These are phyloP conservation scores for Athelia psychrophila DNA, from an alignment of 1,284 basidiomycete species.

Conservation along the genomic window DNA sequence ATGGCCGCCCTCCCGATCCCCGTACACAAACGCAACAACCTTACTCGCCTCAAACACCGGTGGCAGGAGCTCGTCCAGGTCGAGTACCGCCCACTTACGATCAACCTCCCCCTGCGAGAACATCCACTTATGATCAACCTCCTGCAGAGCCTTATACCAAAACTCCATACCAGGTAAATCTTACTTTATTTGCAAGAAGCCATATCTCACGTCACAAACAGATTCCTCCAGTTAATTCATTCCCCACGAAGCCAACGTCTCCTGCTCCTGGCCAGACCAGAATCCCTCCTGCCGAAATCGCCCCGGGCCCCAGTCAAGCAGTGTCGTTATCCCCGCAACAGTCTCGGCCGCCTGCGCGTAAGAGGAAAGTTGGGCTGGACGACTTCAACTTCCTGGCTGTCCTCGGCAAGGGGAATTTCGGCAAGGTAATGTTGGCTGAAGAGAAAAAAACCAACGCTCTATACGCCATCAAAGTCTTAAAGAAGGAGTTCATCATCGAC, in stretches of 20 bases:
- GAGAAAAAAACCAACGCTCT: slow-evolving; percentile 90
- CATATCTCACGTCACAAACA: neutral
- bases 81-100: neutral
- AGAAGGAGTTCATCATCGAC: slow-evolving; percentile 99
- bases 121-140: neutral
- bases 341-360: slow-evolving; percentile 40
- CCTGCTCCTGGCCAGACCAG: slow-evolving; percentile 4
- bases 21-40: slow-evolving; percentile 34
- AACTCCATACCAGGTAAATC: neutral
- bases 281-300: slow-evolving; percentile 16
- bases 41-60: neutral
- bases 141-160: neutral
- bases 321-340: slow-evolving; percentile 4
- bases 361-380: slow-evolving; percentile 92
- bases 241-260: neutral
- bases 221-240: neutral
- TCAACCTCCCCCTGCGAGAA: neutral
- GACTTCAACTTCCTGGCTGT: slow-evolving; percentile 99
- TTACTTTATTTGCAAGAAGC: neutral
- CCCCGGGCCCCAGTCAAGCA: neutral
- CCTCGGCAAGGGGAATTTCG: slow-evolving; percentile 98
- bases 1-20: slow-evolving; percentile 34
- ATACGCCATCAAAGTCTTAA: slow-evolving; percentile 99
- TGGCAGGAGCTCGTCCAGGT: neutral
- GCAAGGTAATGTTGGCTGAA: slow-evolving; percentile 99